Evolutionary conservation across 2,329 filamentous ascomycete genomes (phyloP).

Genomic region (Pyricularia sp.): DNA sequence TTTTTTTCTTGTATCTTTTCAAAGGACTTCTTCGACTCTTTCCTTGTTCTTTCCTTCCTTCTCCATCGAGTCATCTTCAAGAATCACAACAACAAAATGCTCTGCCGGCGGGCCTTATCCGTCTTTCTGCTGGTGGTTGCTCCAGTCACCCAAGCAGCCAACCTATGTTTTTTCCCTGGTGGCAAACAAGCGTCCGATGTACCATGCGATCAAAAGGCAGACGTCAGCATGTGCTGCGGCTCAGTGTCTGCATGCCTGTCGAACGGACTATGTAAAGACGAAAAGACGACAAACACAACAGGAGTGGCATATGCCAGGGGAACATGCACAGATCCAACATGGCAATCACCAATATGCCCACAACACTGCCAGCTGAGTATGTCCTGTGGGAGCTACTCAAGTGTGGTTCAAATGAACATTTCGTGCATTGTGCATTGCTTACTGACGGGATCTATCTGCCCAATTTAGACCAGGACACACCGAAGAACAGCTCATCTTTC

Average conservation of each 20-base stretch:
- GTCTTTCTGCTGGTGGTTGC: slow-evolving; percentile 2
- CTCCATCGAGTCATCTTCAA: not conserved
- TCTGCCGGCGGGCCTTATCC: not conserved
- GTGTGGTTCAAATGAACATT: not conserved
- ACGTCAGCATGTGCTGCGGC: slow-evolving; percentile 10
- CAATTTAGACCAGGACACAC: slow-evolving; percentile 6
- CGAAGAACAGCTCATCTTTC: slow-evolving; percentile 5
- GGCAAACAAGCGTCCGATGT: slow-evolving; percentile 12
- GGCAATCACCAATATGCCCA: slow-evolving; percentile 26
- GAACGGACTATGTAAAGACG: slow-evolving; percentile 7
- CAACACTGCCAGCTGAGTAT: slow-evolving; percentile 21
- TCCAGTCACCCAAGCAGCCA: not conserved
- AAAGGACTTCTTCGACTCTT: not conserved
- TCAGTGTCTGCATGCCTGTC: slow-evolving; percentile 5
- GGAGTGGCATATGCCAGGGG: slow-evolving; percentile 8
- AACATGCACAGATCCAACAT: slow-evolving; percentile 8
- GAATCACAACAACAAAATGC: not conserved
- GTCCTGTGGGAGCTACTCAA: not conserved
- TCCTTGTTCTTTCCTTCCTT: not conserved
- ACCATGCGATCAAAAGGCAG: slow-evolving; percentile 7
- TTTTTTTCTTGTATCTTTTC: not conserved
- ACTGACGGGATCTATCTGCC: not conserved
- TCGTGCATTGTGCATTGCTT: not conserved
- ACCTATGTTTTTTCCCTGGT: slow-evolving; percentile 8
- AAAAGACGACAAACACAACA: slow-evolving; percentile 3